phyloP scores from a whole-genome alignment of 495 filamentous ascomycete genomes.

The Penicillium fimorum region DNA sequence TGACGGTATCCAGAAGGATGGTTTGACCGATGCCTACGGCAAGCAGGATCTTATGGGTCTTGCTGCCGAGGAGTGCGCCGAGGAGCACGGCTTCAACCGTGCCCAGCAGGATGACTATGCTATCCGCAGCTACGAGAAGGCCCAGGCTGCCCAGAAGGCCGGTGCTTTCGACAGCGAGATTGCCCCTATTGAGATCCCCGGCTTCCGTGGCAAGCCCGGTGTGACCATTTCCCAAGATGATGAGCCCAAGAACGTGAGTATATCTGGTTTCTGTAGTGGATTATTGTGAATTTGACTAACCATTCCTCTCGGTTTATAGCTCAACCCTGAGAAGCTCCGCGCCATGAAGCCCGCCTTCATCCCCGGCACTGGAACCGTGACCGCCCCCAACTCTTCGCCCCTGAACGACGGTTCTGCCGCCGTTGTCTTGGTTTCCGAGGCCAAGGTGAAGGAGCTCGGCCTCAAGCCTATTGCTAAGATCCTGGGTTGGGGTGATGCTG shows the following conservation, averaged over 20 bases:
- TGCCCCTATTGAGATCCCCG: constrained; percentile 81
- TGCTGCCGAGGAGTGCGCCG: constrained; percentile 84
- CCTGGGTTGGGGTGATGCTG: constrained; percentile 93
- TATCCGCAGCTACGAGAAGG: constrained; percentile 86
- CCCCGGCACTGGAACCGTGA: constrained; percentile 79
- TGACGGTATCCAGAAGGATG: constrained; percentile 89
- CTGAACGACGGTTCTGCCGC: constrained; percentile 92
- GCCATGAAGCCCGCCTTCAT: constrained; percentile 83
- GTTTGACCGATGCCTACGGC: constrained; percentile 85
- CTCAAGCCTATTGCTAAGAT: constrained; percentile 93
- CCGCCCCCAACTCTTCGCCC: constrained; percentile 95
- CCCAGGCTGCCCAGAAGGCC: constrained; percentile 74
- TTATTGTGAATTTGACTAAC: constrained; percentile 12
- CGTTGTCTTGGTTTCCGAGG: constrained; percentile 85
- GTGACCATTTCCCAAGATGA: constrained; percentile 83
- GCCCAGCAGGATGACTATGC: constrained; percentile 91
- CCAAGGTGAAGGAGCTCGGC: constrained; percentile 80
- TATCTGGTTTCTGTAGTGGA: background rate
- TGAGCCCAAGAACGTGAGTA: constrained; percentile 81
- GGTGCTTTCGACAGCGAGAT: constrained; percentile 85
- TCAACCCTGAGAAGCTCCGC: constrained; percentile 89
- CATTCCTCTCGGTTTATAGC: constrained; percentile 39
- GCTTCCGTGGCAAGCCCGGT: constrained; percentile 84
- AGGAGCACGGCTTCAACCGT: constrained; percentile 75
- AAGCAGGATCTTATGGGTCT: constrained; percentile 94